Base-by-base conservation (phyloP, 805 yeast genomes). In the Lipomyces yamadae region DNA sequence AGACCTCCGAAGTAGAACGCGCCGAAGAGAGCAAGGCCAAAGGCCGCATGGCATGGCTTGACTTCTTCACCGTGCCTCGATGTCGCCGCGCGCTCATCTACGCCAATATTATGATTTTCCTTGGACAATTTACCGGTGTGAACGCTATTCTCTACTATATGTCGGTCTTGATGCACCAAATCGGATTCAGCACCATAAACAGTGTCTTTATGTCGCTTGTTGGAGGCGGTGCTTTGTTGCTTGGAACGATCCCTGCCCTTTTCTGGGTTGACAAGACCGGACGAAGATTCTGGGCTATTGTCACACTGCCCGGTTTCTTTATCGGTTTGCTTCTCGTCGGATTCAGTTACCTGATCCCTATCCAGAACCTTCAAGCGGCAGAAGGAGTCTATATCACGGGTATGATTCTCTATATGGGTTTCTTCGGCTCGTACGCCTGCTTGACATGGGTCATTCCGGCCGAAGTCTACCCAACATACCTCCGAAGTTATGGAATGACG, bases 381-480 rank as follows among this genome's bases (percentile, higher is more conserved):
- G 83, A 83, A 70, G 91, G 89, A 63, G 81, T 85, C 18, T 86
- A 86, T 76, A 76, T 87, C 65, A 81, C 89, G 0, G 91, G 91
- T 70, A 79, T 87, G 71, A 85, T 87, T 63, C 75, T 87, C 29
- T 87, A 87, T 78, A 85, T 85, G 86, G 83, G 82, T 62, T 86
- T 86, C 81, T 87, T 87, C 66, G 91, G 90, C 64, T 81, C 88
- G 7, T 87, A 87, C 72, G 85, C 90, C 18, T 83, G 87, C 68
- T 81, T 87, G 73, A 86, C 91, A 0, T 88, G 89, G 89, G 90
- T 87, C 42, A 76, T 85, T 64, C 90, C 90, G 2, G 82, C 91
- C 3, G 91, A 87, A 74, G 83, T 85, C 18, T 88, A 84, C 75
- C 86, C 86, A 53, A 78, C 85, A 68, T 81, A 84, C 66, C 81